phyloP scores from a whole-genome alignment of 345 rosid genomes.

The Nephelium lappaceum region DNA sequence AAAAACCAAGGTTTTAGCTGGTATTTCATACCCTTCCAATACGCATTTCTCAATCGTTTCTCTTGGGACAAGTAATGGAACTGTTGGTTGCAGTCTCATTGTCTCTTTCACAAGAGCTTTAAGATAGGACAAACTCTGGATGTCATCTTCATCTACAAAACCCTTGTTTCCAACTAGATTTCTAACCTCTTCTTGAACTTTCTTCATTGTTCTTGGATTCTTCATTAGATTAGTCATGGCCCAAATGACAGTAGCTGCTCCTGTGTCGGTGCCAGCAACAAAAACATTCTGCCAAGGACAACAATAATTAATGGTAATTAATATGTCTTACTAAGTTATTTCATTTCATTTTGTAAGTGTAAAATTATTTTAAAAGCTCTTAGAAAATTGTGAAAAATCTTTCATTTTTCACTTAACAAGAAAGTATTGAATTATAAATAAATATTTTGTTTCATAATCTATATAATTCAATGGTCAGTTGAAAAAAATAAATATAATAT shows the following conservation, averaged over 20 bases:
- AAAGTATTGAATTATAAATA: too few relatives aligned
- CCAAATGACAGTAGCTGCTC: constrained; percentile 34
- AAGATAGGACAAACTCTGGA: constrained; percentile 25
- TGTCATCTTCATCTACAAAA: constrained; percentile 37
- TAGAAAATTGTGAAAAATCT: too few relatives aligned
- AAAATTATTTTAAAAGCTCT: too few relatives aligned
- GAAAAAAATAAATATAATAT: too few relatives aligned
- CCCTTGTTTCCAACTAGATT: constrained; percentile 23
- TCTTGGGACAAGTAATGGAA: constrained; percentile 17
- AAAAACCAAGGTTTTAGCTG: neutral
- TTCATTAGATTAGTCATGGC: constrained; percentile 44
- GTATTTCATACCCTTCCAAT: neutral
- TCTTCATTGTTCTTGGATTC: constrained; percentile 34
- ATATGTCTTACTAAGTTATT: too few relatives aligned
- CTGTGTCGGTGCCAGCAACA: constrained; percentile 35
- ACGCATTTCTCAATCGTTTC: constrained; percentile 2
- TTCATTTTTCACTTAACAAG: too few relatives aligned
- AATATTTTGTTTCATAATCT: too few relatives aligned
- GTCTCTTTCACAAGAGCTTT: constrained; percentile 50
- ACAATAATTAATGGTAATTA: too few relatives aligned
- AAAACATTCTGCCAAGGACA: constrained; percentile 27
- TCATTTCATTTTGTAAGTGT: too few relatives aligned
- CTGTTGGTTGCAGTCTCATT: constrained; percentile 22
- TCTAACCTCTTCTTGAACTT: constrained; percentile 37
- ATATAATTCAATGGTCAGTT: too few relatives aligned